Percentiles rank a stretch among this genome's conserved stretches.
Conservation (phyloP, 805 yeast species). For the Yamadazyma olivae region DNA sequence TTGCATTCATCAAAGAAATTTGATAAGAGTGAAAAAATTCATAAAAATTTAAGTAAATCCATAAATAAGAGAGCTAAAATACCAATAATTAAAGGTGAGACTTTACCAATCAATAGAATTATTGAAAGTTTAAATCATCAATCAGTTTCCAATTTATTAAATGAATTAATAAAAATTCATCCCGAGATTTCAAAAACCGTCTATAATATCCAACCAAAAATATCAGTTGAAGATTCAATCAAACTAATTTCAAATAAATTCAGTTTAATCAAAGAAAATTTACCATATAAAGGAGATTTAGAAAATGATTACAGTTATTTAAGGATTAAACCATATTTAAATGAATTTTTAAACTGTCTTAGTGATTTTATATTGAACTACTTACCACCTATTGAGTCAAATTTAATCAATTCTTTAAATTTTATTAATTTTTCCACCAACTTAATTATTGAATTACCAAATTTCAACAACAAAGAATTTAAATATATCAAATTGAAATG, state of each 20-base stretch:
- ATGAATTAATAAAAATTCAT: constrained; percentile 51
- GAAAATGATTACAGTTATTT: constrained; percentile 73
- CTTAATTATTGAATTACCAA: constrained; percentile 62
- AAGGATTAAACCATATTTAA: constrained; percentile 64
- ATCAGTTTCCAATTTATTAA: constrained; percentile 51
- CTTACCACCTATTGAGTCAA: constrained; percentile 66
- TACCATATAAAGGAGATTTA: constrained; percentile 77
- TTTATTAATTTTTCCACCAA: constrained; percentile 62
- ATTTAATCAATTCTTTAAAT: constrained; percentile 50
- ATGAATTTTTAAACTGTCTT: constrained; percentile 66
- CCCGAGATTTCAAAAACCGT: constrained; percentile 61
- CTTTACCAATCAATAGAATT: constrained; percentile 59
- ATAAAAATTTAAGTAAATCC: not conserved
- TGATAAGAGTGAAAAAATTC: constrained; percentile 1
- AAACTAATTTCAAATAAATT: constrained; percentile 47
- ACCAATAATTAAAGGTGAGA: constrained; percentile 51
- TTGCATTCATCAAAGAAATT: not conserved
- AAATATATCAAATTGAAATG: constrained; percentile 52
- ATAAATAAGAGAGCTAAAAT: constrained; percentile 33
- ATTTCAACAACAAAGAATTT: constrained; percentile 56
- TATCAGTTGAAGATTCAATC: constrained; percentile 52
- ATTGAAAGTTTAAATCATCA: constrained; percentile 65
- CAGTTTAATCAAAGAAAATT: constrained; percentile 39
- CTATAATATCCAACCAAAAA: constrained; percentile 51
- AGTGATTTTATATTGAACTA: constrained; percentile 73